Base-by-base conservation (phyloP, 2,329 filamentous ascomycete genomes). In the Orbilia brochopaga region DNA sequence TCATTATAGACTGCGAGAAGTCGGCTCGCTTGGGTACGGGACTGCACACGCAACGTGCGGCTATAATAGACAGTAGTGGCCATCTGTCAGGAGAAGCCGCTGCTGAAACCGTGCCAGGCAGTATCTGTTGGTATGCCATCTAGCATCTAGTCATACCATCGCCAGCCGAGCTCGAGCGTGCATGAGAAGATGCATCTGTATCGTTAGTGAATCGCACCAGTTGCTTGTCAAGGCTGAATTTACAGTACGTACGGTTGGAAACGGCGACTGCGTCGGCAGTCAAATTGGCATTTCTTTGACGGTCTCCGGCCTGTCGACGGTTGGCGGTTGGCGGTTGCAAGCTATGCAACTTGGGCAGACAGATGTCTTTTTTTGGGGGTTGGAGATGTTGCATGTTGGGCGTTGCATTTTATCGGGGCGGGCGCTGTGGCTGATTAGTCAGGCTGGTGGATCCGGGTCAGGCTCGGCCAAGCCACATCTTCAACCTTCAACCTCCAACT, bases 361-460 rank as follows among this genome's bases (percentile, higher is more conserved):
- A 44, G 11, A 44, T 44, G 40, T 15, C 8, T 44, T 44, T 15
- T 44, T n/a, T n/a, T n/a, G n/a, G n/a, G 40, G 40, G 40, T 44
- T 44, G 40, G 40, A 44, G 17, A 15, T 44, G 40, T 44, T 44
- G 40, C 13, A 44, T 44, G 40, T 44, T 44, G 40, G n/a, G n/a
- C 40, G 17, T 6, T 6, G 17, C 15, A 6, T 32, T 8, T 8
- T 32, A 32, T 32, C 8, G 4, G 3, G 27, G 27, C 27, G 27
- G 8, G n/a, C n/a, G n/a, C 27, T 4, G 27, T 32, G 27, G 8
- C 27, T 44, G 40, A 44, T 44, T 44, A 44, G 40, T 44, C 27
- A 32, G 27, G 27, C 27, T 32, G 27, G 27, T 32, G 27, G 27
- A 32, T 8, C 3, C 27, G 3, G 8, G 27, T 8, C 8, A 8